These are phyloP conservation scores for Saitozyma sp. DNA, from an alignment of 768 basidiomycete genomes.

Conservation along the genomic window DNA sequence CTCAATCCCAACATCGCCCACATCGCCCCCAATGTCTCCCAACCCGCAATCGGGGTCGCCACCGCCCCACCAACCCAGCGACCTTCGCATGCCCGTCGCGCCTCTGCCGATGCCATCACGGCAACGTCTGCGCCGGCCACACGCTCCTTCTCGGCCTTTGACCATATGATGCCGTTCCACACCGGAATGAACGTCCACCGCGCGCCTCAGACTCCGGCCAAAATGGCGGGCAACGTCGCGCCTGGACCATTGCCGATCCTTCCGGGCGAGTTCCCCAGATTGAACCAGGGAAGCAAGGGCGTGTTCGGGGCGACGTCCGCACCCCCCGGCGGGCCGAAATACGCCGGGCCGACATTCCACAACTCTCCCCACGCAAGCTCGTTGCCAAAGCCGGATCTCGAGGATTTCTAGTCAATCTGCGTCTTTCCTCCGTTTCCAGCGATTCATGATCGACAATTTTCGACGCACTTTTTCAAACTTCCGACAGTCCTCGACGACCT, in stretches of 20 bases:
- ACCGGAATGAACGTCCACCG: slow-evolving; percentile 37
- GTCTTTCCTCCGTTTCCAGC: background rate
- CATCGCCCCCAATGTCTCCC: background rate
- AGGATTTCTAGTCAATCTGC: slow-evolving; percentile 30
- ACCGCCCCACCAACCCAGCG: background rate
- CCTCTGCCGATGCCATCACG: background rate
- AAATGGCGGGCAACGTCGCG: slow-evolving; percentile 10
- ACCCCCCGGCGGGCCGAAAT: slow-evolving; percentile 13
- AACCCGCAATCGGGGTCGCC: background rate
- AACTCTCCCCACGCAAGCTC: slow-evolving; percentile 37
- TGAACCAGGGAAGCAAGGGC: slow-evolving; percentile 8
- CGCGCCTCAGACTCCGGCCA: slow-evolving; percentile 42
- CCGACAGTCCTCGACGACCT: too few relatives aligned
- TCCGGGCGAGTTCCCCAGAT: slow-evolving; percentile 35
- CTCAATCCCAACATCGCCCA: background rate
- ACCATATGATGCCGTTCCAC: slow-evolving; percentile 24
- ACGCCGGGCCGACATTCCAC: slow-evolving; percentile 45
- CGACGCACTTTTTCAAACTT: background rate
- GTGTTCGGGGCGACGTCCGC: background rate
- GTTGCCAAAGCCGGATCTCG: slow-evolving; percentile 40
- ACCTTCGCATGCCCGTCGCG: background rate
- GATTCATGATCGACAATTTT: background rate
- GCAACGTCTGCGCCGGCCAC: background rate
- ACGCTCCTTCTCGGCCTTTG: too few relatives aligned
- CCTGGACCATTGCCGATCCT: slow-evolving; percentile 23